Base-by-base conservation (phyloP, 2,329 filamentous ascomycete genomes). In the Hymenoscyphus linearis region DNA sequence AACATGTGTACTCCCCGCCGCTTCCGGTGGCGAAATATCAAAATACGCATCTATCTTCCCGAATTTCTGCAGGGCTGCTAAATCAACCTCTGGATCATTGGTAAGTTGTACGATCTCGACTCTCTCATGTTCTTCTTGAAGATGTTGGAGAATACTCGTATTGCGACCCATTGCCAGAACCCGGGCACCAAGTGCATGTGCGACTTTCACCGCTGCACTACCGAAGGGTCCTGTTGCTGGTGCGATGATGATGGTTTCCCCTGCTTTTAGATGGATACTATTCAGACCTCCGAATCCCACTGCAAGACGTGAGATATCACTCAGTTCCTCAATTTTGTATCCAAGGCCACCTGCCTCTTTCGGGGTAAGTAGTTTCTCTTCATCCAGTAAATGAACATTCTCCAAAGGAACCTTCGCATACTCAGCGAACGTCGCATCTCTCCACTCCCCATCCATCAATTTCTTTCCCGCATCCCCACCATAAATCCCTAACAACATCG, bases 121-220 rank as follows among this genome's bases (percentile, higher is more conserved):
- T 9, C 72, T 66, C 6, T 67, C 68, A 34, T 62, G 64, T 0
- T 55, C 59, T 2, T 66, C 62, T 36, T 74, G 72, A 25, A 82
- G 59, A 93, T 26, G 53, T 16, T 59, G 22, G 12, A 62, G 25
- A 2, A 50, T 14, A 12, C 34, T 25, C 4, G 37, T 65, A 64
- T 79, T 79, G 7, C 80, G 70, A 1, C 81, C 79, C 72, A 79
- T 75, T 1, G 80, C 80, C 53, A 84, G 67, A 1, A 82, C 79
- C 27, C 71, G 73, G 5, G 79, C 79, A 0, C 79, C 80, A 76
- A 82, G 77, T 0, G 78, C 76, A 1, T 79, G 60, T 0, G 79
- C 79, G 1, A 78, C 71, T 3, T 71, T 60, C 0, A 81, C 78
- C 0, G 74, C 79, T 0, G 74, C 76, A 12, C 76, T 73, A 1